Conservation (phyloP, 352 stramenopile genomes). For the Thalassiosira mediterranea region DNA sequence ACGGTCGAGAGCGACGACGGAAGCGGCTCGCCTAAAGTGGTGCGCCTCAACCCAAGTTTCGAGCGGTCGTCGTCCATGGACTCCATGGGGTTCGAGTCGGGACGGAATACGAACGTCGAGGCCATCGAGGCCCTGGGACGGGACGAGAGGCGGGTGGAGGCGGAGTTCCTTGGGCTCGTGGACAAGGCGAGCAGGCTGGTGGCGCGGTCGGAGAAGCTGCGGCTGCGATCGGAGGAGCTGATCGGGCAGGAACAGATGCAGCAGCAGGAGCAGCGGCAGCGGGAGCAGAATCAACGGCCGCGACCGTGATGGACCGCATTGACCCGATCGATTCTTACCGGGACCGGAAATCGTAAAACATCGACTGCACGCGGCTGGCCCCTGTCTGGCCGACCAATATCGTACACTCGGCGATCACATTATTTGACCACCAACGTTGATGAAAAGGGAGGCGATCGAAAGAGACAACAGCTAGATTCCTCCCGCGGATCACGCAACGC, state of each 20-base stretch:
- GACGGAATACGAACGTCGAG: slow-evolving; percentile 13
- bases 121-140: slow-evolving; percentile 29
- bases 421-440: too few species aligned
- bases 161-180: slow-evolving; percentile 40
- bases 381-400: too few species aligned
- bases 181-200: slow-evolving; percentile 44
- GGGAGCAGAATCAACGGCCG: slow-evolving; percentile 1
- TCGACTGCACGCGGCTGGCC: too few species aligned
- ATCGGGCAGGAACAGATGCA: slow-evolving; percentile 25
- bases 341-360: not conserved
- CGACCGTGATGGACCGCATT: too few species aligned
- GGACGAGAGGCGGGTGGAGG: slow-evolving; percentile 31
- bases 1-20: slow-evolving; percentile 16
- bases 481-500: too few species aligned
- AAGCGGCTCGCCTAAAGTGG: not conserved
- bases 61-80: slow-evolving; percentile 29
- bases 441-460: too few species aligned
- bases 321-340: too few species aligned
- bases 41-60: slow-evolving; percentile 29
- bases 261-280: not conserved
- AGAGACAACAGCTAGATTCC: too few species aligned
- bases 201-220: slow-evolving; percentile 39
- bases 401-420: too few species aligned
- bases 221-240: slow-evolving; percentile 39
- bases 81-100: slow-evolving; percentile 43